Percentiles rank a stretch among this genome's conserved stretches.
Conservation (phyloP, 805 yeast species). For the Wickerhamiella siamensis region DNA sequence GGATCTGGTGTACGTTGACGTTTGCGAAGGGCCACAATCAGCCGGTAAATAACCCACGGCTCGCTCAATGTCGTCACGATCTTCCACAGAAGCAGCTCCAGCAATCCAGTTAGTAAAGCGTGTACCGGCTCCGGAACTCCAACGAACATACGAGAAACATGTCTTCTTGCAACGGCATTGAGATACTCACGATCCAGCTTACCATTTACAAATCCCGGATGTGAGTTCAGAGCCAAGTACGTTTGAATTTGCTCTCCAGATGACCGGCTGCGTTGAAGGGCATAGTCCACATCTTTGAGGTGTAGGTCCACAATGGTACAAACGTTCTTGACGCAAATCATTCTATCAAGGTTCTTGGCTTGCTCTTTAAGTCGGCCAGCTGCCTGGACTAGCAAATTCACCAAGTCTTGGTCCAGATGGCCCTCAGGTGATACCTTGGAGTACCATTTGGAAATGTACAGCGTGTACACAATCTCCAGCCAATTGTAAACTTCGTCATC, state of each 20-base stretch:
- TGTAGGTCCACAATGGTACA: background rate
- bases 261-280: background rate
- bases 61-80: constrained; percentile 1
- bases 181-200: constrained; percentile 1
- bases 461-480: constrained; percentile 6
- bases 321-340: background rate
- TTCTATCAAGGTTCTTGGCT: background rate
- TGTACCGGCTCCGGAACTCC: constrained; percentile 1
- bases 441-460: constrained; percentile 8
- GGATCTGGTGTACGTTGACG: background rate
- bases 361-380: background rate
- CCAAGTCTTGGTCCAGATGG: constrained; percentile 5
- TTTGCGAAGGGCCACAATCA: background rate
- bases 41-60: constrained; percentile 8
- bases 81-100: constrained; percentile 4
- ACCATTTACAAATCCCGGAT: background rate
- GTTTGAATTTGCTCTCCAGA: background rate
- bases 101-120: constrained; percentile 2
- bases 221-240: constrained; percentile 5
- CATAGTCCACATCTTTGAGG: background rate
- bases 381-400: background rate
- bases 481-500: constrained; percentile 6
- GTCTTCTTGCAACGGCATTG: background rate
- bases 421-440: constrained; percentile 3
- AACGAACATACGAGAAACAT: background rate